Conservation (phyloP, 345 rosid species). For the Ceriops tagal region DNA sequence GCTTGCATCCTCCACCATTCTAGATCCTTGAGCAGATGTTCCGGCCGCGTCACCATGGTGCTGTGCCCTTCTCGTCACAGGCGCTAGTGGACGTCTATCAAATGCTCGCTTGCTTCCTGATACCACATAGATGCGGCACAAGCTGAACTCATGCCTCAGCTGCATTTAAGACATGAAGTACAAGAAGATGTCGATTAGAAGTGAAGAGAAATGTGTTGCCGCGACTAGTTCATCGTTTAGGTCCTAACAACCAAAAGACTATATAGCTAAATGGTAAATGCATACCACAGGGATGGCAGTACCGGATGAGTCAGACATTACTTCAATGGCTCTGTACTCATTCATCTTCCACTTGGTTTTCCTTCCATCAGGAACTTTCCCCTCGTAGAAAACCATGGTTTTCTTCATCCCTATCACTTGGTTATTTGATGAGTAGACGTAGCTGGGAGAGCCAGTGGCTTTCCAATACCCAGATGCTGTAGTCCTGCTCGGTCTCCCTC, state of each 20-base stretch:
- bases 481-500: conserved; percentile 77
- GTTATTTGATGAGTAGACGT: conserved; percentile 66
- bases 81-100: conserved; percentile 79
- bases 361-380: conserved; percentile 76
- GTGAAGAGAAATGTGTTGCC: conserved; percentile 1
- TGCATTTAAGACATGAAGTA: conserved; percentile 29
- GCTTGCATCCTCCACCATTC: conserved; percentile 29
- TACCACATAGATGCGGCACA: conserved; percentile 76
- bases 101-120: conserved; percentile 78
- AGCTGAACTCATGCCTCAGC: conserved; percentile 78
- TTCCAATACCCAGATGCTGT: conserved; percentile 94
- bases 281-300: conserved; percentile 45
- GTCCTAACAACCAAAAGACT: not conserved
- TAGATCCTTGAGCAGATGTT: conserved; percentile 26
- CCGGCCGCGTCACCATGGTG: conserved; percentile 27
- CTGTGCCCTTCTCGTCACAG: conserved; percentile 23
- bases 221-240: not conserved
- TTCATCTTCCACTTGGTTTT: conserved; percentile 98
- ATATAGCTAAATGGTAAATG: not conserved
- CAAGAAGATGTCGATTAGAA: conserved; percentile 15
- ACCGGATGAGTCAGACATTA: conserved; percentile 21
- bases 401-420: conserved; percentile 75
- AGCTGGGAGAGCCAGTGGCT: conserved; percentile 87
- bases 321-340: conserved; percentile 79
- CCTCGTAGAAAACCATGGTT: conserved; percentile 88